These are phyloP conservation scores for Lipomyces yamadae DNA, from an alignment of 805 yeast species.

Conservation along the genomic window DNA sequence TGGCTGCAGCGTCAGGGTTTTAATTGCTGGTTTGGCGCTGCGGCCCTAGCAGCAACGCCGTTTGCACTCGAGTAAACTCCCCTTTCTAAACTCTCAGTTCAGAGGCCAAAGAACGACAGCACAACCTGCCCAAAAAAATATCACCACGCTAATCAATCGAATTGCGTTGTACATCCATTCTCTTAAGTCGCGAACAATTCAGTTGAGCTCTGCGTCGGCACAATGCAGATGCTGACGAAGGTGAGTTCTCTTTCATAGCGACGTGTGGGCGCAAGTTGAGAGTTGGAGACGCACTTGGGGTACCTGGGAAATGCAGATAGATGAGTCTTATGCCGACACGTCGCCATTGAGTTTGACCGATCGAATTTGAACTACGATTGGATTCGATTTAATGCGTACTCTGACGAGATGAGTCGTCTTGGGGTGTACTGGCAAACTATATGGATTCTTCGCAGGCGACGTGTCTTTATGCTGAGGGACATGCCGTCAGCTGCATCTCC, in stretches of 20 bases:
- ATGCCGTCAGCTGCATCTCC: background rate
- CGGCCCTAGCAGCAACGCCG: background rate
- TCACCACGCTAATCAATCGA: background rate
- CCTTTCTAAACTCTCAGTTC: background rate
- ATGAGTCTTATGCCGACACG: background rate
- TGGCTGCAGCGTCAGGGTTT: conserved; percentile 1
- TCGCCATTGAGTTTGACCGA: background rate
- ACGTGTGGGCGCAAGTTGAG: background rate
- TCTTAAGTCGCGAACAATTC: conserved; percentile 5
- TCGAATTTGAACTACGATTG: conserved; percentile 23
- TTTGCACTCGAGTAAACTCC: background rate
- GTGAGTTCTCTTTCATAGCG: conserved; percentile 47
- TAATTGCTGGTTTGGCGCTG: background rate
- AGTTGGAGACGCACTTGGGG: background rate
- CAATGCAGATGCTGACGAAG: conserved; percentile 83
- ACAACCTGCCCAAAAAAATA: background rate
- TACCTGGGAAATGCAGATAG: conserved; percentile 3
- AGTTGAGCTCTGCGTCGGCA: conserved; percentile 18
- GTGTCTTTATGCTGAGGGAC: background rate
- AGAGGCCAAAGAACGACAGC: background rate
- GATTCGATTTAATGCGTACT: background rate
- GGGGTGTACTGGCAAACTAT: background rate
- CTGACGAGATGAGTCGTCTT: background rate
- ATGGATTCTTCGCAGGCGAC: background rate
- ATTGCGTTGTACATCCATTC: background rate